Evolutionary conservation across 768 basidiomycete genomes (phyloP), one percentile per base, ranked within the genome.

Genomic region (Tricholoma furcatifolium): DNA sequence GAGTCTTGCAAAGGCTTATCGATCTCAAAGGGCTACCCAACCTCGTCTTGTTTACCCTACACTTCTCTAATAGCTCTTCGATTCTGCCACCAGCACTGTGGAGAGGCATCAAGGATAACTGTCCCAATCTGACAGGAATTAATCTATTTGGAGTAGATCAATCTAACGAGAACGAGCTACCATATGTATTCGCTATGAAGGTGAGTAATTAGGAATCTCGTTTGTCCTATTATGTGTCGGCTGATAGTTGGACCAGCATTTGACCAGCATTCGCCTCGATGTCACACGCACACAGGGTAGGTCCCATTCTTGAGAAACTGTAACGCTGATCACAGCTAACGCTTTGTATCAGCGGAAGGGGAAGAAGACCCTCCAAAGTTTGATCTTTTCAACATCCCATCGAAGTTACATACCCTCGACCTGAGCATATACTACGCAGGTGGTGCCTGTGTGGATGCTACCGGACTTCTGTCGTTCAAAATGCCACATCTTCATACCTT

Each of bases 371-470:
- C 15, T 42, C 41, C 6, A 50, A 17, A 23, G 20, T 27, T 27
- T n/a, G 46, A 47, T 47, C 42, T 43, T 35, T 51, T 23, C 7
- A 51, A n/a, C 39, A n/a, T 51, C 31, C 50, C 40, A 2, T 27
- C 23, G 27, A 8, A 21, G 18, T 27, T 51, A n/a, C 40, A 51
- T 51, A 51, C 50, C 18, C 50, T 51, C 41, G 50, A 51, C 14
- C 50, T 51, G 10, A 40, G 50, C 7, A 27, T 17, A 20, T 51
- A 27, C 10, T 23, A 15, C 23, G 34, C 20, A 8, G 23, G 4
- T 24, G 15, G 12, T 1, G 23, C 42, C 15, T n/a, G 27, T 21
- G 8, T 43, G 4, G 40, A 51, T 43, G 50, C 50, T 18, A 9
- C 50, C 30, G 50, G 41, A 11, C 40, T 51, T 51, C 27, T 51